Conservation (phyloP, 176 grass and related monocot genomes). For the Oryza officinalis region DNA sequence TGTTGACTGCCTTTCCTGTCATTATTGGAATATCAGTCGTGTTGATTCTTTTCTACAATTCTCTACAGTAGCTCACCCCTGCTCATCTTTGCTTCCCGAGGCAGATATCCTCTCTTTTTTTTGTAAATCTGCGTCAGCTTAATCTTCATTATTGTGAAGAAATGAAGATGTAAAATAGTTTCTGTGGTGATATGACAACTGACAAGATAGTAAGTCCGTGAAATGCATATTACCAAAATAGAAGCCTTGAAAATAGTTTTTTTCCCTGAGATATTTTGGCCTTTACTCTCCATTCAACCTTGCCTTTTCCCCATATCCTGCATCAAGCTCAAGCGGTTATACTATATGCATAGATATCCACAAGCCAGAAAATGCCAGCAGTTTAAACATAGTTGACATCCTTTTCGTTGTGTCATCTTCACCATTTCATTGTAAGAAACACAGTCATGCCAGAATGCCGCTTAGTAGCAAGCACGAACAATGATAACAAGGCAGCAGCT, state of each 20-base stretch:
- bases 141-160: background rate
- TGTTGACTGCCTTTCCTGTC: constrained; percentile 79
- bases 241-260: background rate
- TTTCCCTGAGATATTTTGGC: background rate
- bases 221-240: background rate
- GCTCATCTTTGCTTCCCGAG: constrained; percentile 19
- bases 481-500: background rate
- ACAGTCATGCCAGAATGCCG: background rate
- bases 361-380: background rate
- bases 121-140: constrained; percentile 36
- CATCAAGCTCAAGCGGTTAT: background rate
- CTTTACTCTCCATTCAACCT: background rate
- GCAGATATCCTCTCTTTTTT: constrained; percentile 18
- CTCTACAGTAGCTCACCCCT: constrained; percentile 60
- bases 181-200: constrained; percentile 1
- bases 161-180: constrained; percentile 18
- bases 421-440: background rate
- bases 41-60: constrained; percentile 95
- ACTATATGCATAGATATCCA: background rate
- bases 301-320: background rate
- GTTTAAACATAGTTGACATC: background rate
- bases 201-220: constrained; percentile 5
- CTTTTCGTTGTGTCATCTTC: background rate
- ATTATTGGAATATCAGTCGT: constrained; percentile 85
- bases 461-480: constrained; percentile 42